Evolutionary conservation across 2,329 filamentous ascomycete genomes (phyloP).

Genomic region (Huntiella moniliformis): DNA sequence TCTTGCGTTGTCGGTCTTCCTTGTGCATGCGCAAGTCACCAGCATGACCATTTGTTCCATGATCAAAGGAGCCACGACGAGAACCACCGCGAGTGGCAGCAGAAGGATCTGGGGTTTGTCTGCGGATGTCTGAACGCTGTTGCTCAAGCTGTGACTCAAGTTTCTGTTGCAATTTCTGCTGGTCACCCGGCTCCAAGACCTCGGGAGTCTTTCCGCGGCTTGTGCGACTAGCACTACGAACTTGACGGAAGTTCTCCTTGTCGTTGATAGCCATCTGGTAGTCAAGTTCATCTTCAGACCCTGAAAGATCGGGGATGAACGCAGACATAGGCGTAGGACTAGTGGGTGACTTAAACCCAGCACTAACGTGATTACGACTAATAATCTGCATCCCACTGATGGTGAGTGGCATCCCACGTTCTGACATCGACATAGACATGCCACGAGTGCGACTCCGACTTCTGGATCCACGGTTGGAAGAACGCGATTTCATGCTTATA

Average conservation of each 20-base stretch:
- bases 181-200: slow-evolving; percentile 13
- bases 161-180: not conserved
- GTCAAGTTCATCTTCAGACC: slow-evolving; percentile 48
- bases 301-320: slow-evolving; percentile 28
- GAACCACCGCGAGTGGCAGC: slow-evolving; percentile 5
- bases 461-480: slow-evolving; percentile 23
- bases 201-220: slow-evolving; percentile 16
- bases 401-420: slow-evolving; percentile 41
- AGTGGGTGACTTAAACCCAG: slow-evolving; percentile 4
- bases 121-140: not conserved
- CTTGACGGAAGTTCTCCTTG: slow-evolving; percentile 37
- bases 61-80: slow-evolving; percentile 16
- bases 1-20: slow-evolving; percentile 45
- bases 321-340: slow-evolving; percentile 39
- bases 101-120: not conserved
- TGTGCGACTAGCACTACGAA: slow-evolving; percentile 30
- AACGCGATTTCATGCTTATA: slow-evolving; percentile 18
- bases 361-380: slow-evolving; percentile 12
- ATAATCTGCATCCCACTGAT: slow-evolving; percentile 23
- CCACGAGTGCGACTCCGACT: slow-evolving; percentile 17
- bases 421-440: not conserved
- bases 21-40: slow-evolving; percentile 37
- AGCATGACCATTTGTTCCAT: slow-evolving; percentile 26
- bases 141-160: slow-evolving; percentile 14
- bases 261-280: slow-evolving; percentile 32